Percentiles rank a stretch among this genome's conserved stretches.
Conservation (phyloP, 2,329 filamentous ascomycete genomes). For the Corniculantispora saksenae region DNA sequence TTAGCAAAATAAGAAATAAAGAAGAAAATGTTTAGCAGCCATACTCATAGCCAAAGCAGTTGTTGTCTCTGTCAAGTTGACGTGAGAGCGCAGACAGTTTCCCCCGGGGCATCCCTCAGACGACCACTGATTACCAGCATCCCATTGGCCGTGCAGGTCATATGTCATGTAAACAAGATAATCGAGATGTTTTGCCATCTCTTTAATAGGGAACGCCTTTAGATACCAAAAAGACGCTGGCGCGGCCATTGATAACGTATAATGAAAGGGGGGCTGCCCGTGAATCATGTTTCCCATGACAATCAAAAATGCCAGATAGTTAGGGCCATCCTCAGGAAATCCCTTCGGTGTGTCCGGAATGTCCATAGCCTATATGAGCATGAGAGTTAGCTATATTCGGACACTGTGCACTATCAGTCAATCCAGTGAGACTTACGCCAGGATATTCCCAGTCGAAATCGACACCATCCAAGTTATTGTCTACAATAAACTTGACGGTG, state of each 20-base stretch:
- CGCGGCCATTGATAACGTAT: constrained; percentile 53
- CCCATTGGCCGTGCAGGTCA: constrained; percentile 72
- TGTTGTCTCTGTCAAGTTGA: constrained; percentile 55
- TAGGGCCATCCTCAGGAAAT: no score
- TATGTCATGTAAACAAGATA: constrained; percentile 70
- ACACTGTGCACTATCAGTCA: no score
- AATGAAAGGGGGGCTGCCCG: no score
- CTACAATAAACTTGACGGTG: constrained; percentile 34
- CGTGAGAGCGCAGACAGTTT: constrained; percentile 62
- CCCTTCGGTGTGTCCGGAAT: no score
- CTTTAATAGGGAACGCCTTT: constrained; percentile 45
- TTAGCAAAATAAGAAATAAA: no score
- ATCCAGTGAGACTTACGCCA: no score
- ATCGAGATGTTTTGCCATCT: constrained; percentile 51
- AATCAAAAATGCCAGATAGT: constrained; percentile 15
- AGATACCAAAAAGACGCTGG: constrained; percentile 52
- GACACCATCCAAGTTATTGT: constrained; percentile 18
- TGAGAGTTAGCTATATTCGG: no score
- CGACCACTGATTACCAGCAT: constrained; percentile 48
- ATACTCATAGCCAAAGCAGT: no score
- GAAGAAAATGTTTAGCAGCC: no score
- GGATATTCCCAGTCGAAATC: no score
- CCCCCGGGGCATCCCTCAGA: constrained; percentile 55
- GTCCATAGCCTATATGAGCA: no score
- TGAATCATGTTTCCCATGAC: constrained; percentile 37